Evolutionary conservation across 2,329 filamentous ascomycete species (phyloP).

Genomic region (Leptographium flavum): DNA sequence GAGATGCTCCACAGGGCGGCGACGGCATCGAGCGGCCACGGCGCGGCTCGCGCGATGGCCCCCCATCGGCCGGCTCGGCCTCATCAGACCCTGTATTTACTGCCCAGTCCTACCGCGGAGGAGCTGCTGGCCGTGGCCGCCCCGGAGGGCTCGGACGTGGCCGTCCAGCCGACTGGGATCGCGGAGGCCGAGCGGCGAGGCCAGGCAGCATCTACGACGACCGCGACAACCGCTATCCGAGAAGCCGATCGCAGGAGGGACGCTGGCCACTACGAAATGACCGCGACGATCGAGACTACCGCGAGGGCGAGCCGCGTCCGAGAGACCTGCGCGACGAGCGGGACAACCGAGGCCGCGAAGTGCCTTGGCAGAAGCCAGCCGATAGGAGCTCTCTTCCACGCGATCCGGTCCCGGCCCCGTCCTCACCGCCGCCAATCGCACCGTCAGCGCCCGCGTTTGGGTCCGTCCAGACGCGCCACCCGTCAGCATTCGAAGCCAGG

Average conservation of each 20-base stretch:
- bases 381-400: conserved; percentile 35
- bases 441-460: conserved; percentile 45
- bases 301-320: conserved; percentile 16
- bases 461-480: conserved; percentile 33
- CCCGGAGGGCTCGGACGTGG: conserved; percentile 5
- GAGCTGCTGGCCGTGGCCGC: conserved; percentile 41
- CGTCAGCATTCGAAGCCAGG: conserved; percentile 27
- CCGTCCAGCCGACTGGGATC: conserved; percentile 37
- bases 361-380: conserved; percentile 31
- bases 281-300: conserved; percentile 33
- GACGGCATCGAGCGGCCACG: conserved; percentile 50
- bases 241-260: conserved; percentile 53
- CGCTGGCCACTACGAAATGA: conserved; percentile 39
- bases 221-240: conserved; percentile 42
- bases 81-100: conserved; percentile 53
- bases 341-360: conserved; percentile 28
- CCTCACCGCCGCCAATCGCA: conserved; percentile 42
- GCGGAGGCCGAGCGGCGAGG: conserved; percentile 32
- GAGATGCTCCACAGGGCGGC: conserved; percentile 43
- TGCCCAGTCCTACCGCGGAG: conserved; percentile 37
- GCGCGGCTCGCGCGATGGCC: conserved; percentile 58
- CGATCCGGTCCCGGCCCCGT: conserved; percentile 28
- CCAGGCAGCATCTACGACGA: conserved; percentile 40
- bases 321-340: conserved; percentile 23
- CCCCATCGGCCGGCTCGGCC: conserved; percentile 55